Base-by-base conservation (phyloP, 768 basidiomycete species). In the Phlebiopsis flavidoalba region DNA sequence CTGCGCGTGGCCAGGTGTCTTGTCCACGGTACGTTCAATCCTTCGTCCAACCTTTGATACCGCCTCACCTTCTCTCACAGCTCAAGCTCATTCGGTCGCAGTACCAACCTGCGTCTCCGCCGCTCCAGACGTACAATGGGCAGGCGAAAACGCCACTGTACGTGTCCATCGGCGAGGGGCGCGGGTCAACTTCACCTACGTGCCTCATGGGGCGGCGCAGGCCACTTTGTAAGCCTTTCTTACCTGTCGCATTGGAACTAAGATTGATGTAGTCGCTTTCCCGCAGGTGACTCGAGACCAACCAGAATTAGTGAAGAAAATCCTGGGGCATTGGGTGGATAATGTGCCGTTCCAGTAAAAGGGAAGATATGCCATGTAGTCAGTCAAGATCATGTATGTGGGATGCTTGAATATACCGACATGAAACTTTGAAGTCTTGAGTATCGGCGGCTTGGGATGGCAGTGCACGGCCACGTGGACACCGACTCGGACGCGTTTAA, bases 131-230 rank as follows among this genome's bases (percentile, higher is more conserved):
- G 21, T 58, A 2, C 57, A 24, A 4, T 58, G 57, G 57, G 12
- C 45, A 5, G 48, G 57, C 21, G 19, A 50, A 14, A 40, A 37
- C 12, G 58, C 58, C 14, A 70, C 68, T 24, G 66, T 71, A 8
- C 70, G 70, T 7, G 63, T 59, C n/a, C 3, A 65, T 72, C n/a
- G 70, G 66, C 8, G 5, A 31, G 1, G n/a, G 72, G 72, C 21
- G 71, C 74, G 5, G 74, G 74, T 1, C n/a, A 66, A 69, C 33
- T 66, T 74, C 64, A 72, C 74, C 7, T 72, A 61, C 58, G 64
- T 74, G 15, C 61, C n/a, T 74, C 12, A 46, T 73, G 21, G 61
- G n/a, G 59, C 14, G 64, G 70, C 12, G 74, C 66, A 2, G 74
- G 74, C 0, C 75, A 75, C 64, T 70, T 74, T 46, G 73, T 75